Conservation (phyloP, 75 land plant genomes). For the Pseudotsuga menziesii region DNA sequence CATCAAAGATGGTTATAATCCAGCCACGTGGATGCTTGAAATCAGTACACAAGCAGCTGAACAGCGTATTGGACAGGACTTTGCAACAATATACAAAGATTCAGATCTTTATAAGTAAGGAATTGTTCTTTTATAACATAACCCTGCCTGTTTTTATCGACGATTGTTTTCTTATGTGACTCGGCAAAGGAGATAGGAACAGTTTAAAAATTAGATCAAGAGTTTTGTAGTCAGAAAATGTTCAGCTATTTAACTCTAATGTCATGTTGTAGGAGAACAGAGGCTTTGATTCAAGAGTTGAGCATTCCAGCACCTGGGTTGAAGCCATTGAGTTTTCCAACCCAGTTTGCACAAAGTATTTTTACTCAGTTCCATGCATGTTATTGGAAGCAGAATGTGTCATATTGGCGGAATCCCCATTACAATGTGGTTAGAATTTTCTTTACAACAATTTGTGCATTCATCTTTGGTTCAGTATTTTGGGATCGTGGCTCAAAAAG, state of each 20-base stretch:
- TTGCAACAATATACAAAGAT: conserved; percentile 19
- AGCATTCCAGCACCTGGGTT: conserved; percentile 54
- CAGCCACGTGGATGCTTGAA: conserved; percentile 96
- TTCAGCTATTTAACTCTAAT: not conserved
- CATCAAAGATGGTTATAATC: conserved; percentile 66
- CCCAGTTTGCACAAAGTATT: conserved; percentile 35
- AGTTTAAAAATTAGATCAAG: not conserved
- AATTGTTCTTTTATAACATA: conserved; percentile 24
- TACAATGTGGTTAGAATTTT: conserved; percentile 61
- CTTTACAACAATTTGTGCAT: conserved; percentile 40
- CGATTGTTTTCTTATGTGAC: not conserved
- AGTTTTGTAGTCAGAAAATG: conserved; percentile 5
- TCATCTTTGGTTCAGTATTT: conserved; percentile 61
- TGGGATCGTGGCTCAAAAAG: conserved; percentile 64
- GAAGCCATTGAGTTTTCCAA: conserved; percentile 36
- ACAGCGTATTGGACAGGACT: conserved; percentile 37
- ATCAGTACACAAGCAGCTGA: conserved; percentile 56
- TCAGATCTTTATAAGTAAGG: conserved; percentile 21
- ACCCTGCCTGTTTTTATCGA: not conserved
- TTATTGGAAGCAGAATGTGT: conserved; percentile 59
- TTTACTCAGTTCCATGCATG: conserved; percentile 40
- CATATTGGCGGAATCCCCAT: conserved; percentile 72
- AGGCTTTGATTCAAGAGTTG: conserved; percentile 35
- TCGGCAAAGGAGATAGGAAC: not conserved
- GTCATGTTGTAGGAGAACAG: conserved; percentile 35